Percentiles rank a stretch among this genome's conserved stretches.
phyloP scores from a whole-genome alignment of 371 early-diverging fungal species.

The Batkoa obscura region DNA sequence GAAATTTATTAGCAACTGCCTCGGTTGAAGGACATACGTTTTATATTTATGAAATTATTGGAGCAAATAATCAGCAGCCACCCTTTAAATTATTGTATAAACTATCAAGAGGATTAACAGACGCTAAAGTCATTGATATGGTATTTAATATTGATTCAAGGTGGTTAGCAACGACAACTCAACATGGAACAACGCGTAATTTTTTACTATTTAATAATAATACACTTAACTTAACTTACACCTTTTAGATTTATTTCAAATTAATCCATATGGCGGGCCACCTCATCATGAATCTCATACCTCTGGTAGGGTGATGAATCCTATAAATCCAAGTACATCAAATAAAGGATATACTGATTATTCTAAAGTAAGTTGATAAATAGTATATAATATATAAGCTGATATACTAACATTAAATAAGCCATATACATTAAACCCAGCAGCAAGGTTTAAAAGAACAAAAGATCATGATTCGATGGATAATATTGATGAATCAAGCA shows the following conservation, averaged over 20 bases:
- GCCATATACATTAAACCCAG: neutral
- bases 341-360: neutral
- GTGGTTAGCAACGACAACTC: conserved; percentile 64
- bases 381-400: neutral
- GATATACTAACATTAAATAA: neutral
- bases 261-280: conserved; percentile 47
- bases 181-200: conserved; percentile 49
- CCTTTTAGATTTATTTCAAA: conserved; percentile 27
- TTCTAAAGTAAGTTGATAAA: neutral
- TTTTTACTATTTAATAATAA: neutral
- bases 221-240: neutral
- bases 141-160: conserved; percentile 47
- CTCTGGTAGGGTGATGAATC: conserved; percentile 7
- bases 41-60: conserved; percentile 33
- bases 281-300: conserved; percentile 40
- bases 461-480: neutral
- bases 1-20: conserved; percentile 46
- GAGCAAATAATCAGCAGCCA: conserved; percentile 4
- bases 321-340: neutral
- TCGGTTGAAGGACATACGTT: conserved; percentile 60
- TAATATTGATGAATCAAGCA: neutral
- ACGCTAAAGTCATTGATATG: conserved; percentile 51
- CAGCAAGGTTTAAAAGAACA: neutral
- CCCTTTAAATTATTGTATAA: conserved; percentile 14
- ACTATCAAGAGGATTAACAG: conserved; percentile 55